These are phyloP conservation scores for Fusarium sp. DNA, from an alignment of 2,329 filamentous ascomycete genomes.

Conservation along the genomic window DNA sequence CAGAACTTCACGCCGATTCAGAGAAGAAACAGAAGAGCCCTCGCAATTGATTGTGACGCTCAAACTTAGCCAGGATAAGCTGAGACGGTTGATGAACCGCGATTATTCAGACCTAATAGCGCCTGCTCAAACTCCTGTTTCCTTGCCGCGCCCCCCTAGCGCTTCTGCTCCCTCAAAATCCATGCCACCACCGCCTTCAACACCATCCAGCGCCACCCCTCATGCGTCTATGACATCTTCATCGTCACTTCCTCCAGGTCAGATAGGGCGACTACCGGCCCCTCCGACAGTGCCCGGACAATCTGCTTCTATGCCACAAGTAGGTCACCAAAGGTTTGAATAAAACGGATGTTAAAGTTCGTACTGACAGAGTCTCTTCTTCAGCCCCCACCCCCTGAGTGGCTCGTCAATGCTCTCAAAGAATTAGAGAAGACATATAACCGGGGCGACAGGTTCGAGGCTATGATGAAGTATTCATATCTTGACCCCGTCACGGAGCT, in stretches of 20 bases:
- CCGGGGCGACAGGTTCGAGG: conserved; percentile 83
- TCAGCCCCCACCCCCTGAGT: conserved; percentile 86
- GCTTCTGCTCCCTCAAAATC: conserved; percentile 49
- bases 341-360: conserved; percentile 10
- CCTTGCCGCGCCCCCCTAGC: conserved; percentile 51
- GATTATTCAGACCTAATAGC: conserved; percentile 57
- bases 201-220: conserved; percentile 54
- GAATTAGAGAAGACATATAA: conserved; percentile 78
- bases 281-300: conserved; percentile 70
- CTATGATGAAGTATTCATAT: conserved; percentile 88
- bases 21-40: conserved; percentile 85
- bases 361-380: conserved; percentile 35
- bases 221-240: conserved; percentile 52
- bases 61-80: conserved; percentile 77
- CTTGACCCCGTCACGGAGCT: conserved; percentile 79
- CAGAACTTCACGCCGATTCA: conserved; percentile 72
- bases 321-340: conserved; percentile 60
- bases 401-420: conserved; percentile 82
- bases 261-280: conserved; percentile 76
- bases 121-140: conserved; percentile 53
- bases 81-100: conserved; percentile 74
- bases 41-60: conserved; percentile 79
- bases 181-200: conserved; percentile 55
- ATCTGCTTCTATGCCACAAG: conserved; percentile 64
- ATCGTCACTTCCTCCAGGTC: conserved; percentile 61